Evolutionary conservation across 352 stramenopile genomes (phyloP), one percentile per base, ranked within the genome.

Genomic region (Phytophthora citrophthora): DNA sequence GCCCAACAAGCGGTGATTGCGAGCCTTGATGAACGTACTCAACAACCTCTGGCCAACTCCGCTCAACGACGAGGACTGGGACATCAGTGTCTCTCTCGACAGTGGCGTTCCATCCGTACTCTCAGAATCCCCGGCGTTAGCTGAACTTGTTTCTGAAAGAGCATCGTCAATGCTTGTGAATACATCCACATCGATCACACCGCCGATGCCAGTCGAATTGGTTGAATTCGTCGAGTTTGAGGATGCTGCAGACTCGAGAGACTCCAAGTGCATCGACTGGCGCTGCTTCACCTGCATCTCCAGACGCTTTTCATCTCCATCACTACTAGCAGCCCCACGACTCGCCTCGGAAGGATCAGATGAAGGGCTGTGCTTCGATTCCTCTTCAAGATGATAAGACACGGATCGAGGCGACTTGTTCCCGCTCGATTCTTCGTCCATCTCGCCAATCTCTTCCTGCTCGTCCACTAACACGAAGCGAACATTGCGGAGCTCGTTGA

Each of bases 401-500:
- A 91, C 54, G 5, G 69, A 78, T 9, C 73, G 66, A 2, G 86
- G 70, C 7, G 54, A 70, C n/a, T 82, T 79, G 59, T 54, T 74
- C 43, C 29, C 44, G 38, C 52, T 72, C n/a, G 50, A 74, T 4
- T 85, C 70, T 12, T 76, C 62, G 23, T 72, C 67, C 13, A 70
- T 70, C 15, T 81, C 74, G 16, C 68, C 62, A 3, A 64, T 38
- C 12, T 88, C 70, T 16, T 91, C 74, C n/a, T 85, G 76, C 44
- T 94, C 86, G 5, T 93, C 83, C 6, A 95, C 84, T 3, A 95
- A 68, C 10, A 94, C 81, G 24, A 95, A 94, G 0, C 77, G 82
- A 6, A 95, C 81, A 36, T 91, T 87, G 32, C 74, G 75, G 18
- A 98, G 70, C 76, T 93, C 89, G 16, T 96, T 90, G 3, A 95